Evolutionary conservation across 139 green algal genomes (phyloP), one percentile per base, ranked within the genome.

Genomic region (Chlorella sp.): DNA sequence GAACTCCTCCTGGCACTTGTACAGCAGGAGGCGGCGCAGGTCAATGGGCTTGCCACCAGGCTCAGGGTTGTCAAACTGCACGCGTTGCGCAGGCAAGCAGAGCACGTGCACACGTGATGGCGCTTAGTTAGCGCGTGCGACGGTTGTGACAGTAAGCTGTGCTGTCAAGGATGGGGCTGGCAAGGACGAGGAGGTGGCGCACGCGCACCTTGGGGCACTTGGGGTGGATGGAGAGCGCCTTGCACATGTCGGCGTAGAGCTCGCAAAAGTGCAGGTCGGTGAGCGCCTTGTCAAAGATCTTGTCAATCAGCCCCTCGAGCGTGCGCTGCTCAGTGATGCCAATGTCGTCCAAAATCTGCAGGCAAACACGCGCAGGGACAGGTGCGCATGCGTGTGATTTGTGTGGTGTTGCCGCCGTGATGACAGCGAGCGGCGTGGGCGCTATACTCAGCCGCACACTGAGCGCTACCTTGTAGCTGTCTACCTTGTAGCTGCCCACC

Each of bases 231-330:
- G 70, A 75, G 4, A 75, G 17, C 3, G 30, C 70, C 65, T 80
- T 72, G 73, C 74, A 97, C 36, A 98, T 85, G 69, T 89, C 75
- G 27, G 94, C 88, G 73, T 99, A 99, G 64, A 98, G 84, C 81
- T 95, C 89, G 29, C 82, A 92, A 76, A 98, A 99, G 31, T 89
- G 95, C 24, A 90, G 90, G 88, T 99, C 95, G 3, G 79, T 88
- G n/a, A 99, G 82, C 14, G 95, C 93, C 84, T 99, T 99, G 83
- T 98, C 95, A 77, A 99, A 99, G 59, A 99, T 89, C 78, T 94
- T 86, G 76, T 92, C 83, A 72, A 96, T 94, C 24, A 96, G 88
- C 32, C 88, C 89, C 29, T 80, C 75, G 67, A 98, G 82, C 0
- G 92, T 98, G 63, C 89, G 69, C 3, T 88, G 79, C 49, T 87